A percentile compares a stretch with the other conserved stretches of the same genome.
phyloP scores from a whole-genome alignment of 495 filamentous ascomycete species.

The Rhypophila decipiens region DNA sequence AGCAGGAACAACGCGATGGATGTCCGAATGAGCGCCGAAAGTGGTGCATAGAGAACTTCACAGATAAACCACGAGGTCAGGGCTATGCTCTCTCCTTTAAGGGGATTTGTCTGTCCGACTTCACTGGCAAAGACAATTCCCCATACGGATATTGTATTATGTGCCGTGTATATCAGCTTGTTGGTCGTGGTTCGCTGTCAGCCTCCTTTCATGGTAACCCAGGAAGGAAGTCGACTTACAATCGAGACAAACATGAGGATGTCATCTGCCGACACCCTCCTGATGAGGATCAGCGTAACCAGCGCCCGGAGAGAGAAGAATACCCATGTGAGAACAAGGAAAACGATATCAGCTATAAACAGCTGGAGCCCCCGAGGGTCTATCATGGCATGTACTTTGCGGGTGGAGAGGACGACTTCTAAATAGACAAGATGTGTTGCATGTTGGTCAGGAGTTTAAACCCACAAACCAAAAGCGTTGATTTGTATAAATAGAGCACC shows the following conservation, averaged over 20 bases:
- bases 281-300: slow-evolving; percentile 17
- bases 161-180: slow-evolving; percentile 15
- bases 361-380: slow-evolving; percentile 13
- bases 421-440: no score
- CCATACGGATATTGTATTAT: slow-evolving; percentile 12
- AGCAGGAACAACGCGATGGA: slow-evolving; percentile 38
- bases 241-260: slow-evolving; percentile 20
- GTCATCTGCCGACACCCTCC: slow-evolving; percentile 18
- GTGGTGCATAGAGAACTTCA: slow-evolving; percentile 27
- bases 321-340: slow-evolving; percentile 18
- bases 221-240: slow-evolving; percentile 11
- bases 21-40: slow-evolving; percentile 31
- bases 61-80: slow-evolving; percentile 23
- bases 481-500: no score
- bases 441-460: no score
- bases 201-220: neutral
- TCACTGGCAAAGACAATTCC: slow-evolving; percentile 11
- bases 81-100: slow-evolving; percentile 7
- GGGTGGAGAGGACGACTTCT: neutral
- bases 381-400: neutral
- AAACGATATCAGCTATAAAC: slow-evolving; percentile 18
- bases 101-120: neutral
- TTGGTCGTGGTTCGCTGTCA: neutral
- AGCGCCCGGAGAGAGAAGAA: slow-evolving; percentile 14
- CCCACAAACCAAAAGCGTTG: no score